Base-by-base conservation (phyloP, 306 rosid species). In the Vigna unguiculata region DNA sequence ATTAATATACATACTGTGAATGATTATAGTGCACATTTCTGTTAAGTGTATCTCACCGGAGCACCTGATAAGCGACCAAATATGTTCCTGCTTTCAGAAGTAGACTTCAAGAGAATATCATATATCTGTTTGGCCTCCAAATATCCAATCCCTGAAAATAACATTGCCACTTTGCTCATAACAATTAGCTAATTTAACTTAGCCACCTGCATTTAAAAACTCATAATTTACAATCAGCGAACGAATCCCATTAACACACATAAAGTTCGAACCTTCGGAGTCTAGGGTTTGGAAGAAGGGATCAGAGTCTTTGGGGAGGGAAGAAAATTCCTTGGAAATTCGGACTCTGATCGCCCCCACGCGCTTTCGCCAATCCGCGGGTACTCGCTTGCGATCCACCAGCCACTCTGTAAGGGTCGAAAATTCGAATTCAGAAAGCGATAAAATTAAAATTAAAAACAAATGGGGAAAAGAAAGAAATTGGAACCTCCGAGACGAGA, bases 401-500 rank as follows among this genome's bases (percentile, higher is more conserved):
- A 94, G 79, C 97, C 98, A 94, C 78, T 91, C 98, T 94, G 80
- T 67, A 84, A 85, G 6, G 76, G 67, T 38, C 11, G 66, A 24
- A 78, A 71, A 54, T 60, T 46, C 46, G 15, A 67, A 82, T 72
- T 43, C 19, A 52, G 52, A 75, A 80, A 65, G 40, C 22, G 54
- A 74, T 2, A 45, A 12, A 57, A 69, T 4, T 15, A 32, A 16
- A 43, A 40, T 40, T 9, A 8, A 40, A 9, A 40, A 40, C 1
- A 40, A 40, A 7, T 2, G 1, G 43, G 43, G 43, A 2, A 40
- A 9, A 43, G 48, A 43, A 3, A 43, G 48, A 43, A 43, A 16
- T 65, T 6, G 52, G 71, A 75, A 94, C 98, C 97, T 82, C 97
- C 96, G 58, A 94, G 93, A 74, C 98, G 98, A 82, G 98, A 90